These are phyloP conservation scores for Colletotrichum liriopes DNA, from an alignment of 2,329 filamentous ascomycete genomes.

Conservation along the genomic window DNA sequence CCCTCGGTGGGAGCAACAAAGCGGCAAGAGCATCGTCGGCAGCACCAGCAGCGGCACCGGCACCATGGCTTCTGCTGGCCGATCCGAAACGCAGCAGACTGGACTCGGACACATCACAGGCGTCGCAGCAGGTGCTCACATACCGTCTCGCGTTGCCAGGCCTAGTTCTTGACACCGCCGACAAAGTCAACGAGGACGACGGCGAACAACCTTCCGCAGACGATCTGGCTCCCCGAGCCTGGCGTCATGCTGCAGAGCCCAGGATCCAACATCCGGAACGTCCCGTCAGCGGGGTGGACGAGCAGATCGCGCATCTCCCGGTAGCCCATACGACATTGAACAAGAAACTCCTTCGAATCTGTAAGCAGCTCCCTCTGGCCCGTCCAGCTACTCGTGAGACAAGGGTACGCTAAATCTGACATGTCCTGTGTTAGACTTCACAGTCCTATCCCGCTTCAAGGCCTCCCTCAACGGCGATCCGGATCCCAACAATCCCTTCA, in stretches of 20 bases:
- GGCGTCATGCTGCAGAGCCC: background rate
- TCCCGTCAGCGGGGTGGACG: conserved; percentile 42
- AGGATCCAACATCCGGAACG: conserved; percentile 7
- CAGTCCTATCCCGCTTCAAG: conserved; percentile 66
- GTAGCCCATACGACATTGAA: conserved; percentile 60
- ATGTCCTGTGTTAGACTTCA: conserved; percentile 57
- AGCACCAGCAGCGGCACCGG: background rate
- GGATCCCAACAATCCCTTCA: conserved; percentile 60
- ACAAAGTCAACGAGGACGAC: background rate
- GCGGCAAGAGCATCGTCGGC: background rate
- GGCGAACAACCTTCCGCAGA: background rate
- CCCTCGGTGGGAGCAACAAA: background rate
- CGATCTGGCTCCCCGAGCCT: background rate
- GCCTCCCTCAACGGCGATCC: conserved; percentile 65
- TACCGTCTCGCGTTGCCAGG: conserved; percentile 44
- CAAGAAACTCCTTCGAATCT: conserved; percentile 57
- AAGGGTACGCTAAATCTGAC: conserved; percentile 7
- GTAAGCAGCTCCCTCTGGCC: conserved; percentile 11
- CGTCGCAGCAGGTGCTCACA: conserved; percentile 49
- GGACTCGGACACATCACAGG: conserved; percentile 49
- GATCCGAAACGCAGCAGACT: conserved; percentile 41
- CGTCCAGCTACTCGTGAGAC: no score
- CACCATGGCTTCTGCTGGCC: conserved; percentile 1
- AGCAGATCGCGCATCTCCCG: conserved; percentile 59
- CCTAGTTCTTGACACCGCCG: conserved; percentile 39